Base-by-base conservation (phyloP, 441 rosid species). In the Flueggea neowawraea region DNA sequence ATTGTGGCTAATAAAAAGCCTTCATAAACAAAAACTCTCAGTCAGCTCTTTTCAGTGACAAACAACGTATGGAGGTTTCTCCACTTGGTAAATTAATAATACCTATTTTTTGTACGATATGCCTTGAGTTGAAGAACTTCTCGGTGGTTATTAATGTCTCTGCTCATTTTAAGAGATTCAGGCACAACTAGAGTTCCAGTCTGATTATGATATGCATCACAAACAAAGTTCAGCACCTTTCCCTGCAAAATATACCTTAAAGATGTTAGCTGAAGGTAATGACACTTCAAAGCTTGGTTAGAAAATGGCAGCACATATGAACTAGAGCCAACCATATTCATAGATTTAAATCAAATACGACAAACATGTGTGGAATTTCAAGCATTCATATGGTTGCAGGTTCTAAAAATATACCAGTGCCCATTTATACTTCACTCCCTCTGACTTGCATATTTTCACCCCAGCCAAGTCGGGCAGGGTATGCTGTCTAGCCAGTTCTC, bases 51-150 rank as follows among this genome's bases (percentile, higher is more conserved):
- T 7, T 6, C 17, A 51, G 54, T 51, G 54, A 60, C 51, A 60
- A 59, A 69, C 28, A 22, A 22, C 2, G 1, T 22, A 22, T 22
- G 28, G 28, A 22, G 28, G 28, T 22, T 22, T 22, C 28, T 22
- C 1, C 28, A 22, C 28, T 22, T 22, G 28, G 28, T 22, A 22
- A 22, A 22, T 22, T 31, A 33, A 32, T 13, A n/a, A 12, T 75
- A 91, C 97, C 96, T 83, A 63, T 86, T 93, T 72, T 62, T 73
- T 4, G 95, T 55, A 62, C 81, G 86, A 74, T 88, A 93, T 6
- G 70, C 58, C 78, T 93, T 88, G 16, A 93, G 84, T 53, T 74
- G 85, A 62, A 64, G 12, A 73, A 61, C 73, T 69, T 88, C 97
- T 58, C 73, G 77, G 22, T 62, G 75, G 73, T 63, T 72, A 10